Conservation (phyloP, 805 yeast genomes). For the Saccharomycopsis lassenensis region DNA sequence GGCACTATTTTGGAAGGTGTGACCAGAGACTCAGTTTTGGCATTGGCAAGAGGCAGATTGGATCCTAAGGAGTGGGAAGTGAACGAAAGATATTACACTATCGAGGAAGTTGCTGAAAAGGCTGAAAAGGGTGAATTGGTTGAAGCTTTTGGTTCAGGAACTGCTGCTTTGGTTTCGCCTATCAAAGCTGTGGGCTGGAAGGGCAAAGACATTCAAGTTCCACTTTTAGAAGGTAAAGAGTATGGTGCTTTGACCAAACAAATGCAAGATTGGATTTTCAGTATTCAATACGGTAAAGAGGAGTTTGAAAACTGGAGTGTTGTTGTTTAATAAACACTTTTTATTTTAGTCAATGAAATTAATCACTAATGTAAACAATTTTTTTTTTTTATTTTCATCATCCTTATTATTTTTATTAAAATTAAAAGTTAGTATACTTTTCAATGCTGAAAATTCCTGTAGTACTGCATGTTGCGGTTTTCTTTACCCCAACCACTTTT, state of each 20-base stretch:
- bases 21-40: slow-evolving; percentile 78
- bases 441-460: no score
- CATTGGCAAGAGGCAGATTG: slow-evolving; percentile 64
- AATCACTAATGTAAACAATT: no score
- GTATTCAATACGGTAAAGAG: slow-evolving; percentile 79
- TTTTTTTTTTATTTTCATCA: no score
- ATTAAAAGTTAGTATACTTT: no score
- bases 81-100: slow-evolving; percentile 74
- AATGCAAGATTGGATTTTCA: slow-evolving; percentile 74
- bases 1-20: slow-evolving; percentile 96
- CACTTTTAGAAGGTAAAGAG: slow-evolving; percentile 68
- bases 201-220: slow-evolving; percentile 62
- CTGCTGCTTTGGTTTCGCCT: slow-evolving; percentile 95
- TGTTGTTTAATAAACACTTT: no score
- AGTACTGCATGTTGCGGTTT: slow-evolving; percentile 23
- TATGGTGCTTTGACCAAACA: slow-evolving; percentile 65
- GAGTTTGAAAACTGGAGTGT: no score
- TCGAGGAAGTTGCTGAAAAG: slow-evolving; percentile 65
- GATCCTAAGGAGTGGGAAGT: slow-evolving; percentile 69
- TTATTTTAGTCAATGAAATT: no score
- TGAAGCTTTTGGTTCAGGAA: slow-evolving; percentile 95
- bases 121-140: slow-evolving; percentile 71
- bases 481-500: slow-evolving; percentile 86
- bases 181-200: slow-evolving; percentile 77
- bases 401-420: no score